Conservation (phyloP, 2,329 filamentous ascomycete genomes). For the Exophiala aquamarina region DNA sequence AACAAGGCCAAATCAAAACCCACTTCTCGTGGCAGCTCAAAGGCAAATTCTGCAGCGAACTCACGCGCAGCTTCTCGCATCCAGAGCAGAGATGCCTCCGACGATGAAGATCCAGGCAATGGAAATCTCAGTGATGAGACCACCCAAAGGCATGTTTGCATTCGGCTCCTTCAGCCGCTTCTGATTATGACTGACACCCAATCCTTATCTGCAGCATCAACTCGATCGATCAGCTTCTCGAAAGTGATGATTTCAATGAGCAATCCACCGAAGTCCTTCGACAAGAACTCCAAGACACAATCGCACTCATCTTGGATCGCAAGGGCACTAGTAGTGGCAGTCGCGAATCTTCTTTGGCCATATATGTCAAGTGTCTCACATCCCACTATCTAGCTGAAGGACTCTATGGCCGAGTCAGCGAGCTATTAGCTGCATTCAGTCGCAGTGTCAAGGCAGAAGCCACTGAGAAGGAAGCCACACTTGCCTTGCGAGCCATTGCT, state of each 20-base stretch:
- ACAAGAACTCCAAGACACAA: constrained; percentile 61
- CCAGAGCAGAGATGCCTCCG: constrained; percentile 56
- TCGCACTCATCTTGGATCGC: constrained; percentile 71
- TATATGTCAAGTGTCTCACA: constrained; percentile 66
- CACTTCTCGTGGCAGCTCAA: constrained; percentile 54
- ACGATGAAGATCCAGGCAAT: constrained; percentile 53
- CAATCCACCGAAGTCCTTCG: constrained; percentile 58
- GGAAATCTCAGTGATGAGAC: constrained; percentile 59
- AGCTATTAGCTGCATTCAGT: constrained; percentile 65
- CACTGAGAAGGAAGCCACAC: constrained; percentile 66
- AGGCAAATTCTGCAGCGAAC: constrained; percentile 50
- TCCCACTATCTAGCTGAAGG: constrained; percentile 66
- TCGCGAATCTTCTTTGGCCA: constrained; percentile 63
- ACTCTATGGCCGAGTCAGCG: constrained; percentile 58
- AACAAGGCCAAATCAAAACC: constrained; percentile 56
- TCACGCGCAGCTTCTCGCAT: constrained; percentile 56
- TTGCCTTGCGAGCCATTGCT: constrained; percentile 70
- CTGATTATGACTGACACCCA: constrained; percentile 14
- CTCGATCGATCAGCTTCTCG: constrained; percentile 66
- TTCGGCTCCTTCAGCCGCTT: constrained; percentile 5
- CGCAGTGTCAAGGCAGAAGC: constrained; percentile 69
- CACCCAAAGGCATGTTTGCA: constrained; percentile 51
- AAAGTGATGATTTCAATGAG: constrained; percentile 54
- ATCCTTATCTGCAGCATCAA: constrained; percentile 49
- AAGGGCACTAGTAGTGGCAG: constrained; percentile 75